phyloP scores from a whole-genome alignment of 164 flowering plant species.

The Echeveria elegans region DNA sequence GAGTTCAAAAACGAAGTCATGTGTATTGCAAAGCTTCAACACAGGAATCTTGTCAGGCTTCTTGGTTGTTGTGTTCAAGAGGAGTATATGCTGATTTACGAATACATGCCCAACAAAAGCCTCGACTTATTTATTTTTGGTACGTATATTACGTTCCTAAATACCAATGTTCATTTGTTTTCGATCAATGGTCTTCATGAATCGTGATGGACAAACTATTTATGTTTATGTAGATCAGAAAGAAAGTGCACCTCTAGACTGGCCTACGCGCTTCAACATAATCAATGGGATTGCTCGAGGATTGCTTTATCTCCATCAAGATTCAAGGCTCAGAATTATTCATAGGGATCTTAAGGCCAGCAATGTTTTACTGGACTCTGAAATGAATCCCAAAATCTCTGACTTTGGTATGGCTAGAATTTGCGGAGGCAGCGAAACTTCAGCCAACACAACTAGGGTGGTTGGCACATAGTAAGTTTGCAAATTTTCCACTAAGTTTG shows the following conservation, averaged over 20 bases:
- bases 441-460: constrained; percentile 13
- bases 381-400: constrained; percentile 16
- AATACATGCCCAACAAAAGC: constrained; percentile 17
- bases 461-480: constrained; percentile 17
- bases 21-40: constrained; percentile 15
- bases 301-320: constrained; percentile 20
- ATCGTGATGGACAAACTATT: not conserved
- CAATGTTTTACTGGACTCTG: constrained; percentile 14
- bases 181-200: not conserved
- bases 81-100: constrained; percentile 15
- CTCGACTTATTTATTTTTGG: constrained; percentile 17
- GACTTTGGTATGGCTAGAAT: constrained; percentile 19
- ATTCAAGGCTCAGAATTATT: constrained; percentile 15
- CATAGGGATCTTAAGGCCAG: constrained; percentile 17
- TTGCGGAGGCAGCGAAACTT: constrained; percentile 12
- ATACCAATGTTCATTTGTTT: not conserved
- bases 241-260: constrained; percentile 8
- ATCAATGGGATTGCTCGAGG: constrained; percentile 18
- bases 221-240: constrained; percentile 9
- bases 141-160: not conserved
- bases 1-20: constrained; percentile 18
- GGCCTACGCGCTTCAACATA: constrained; percentile 14
- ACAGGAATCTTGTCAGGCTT: constrained; percentile 17
- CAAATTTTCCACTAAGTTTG: not conserved
- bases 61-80: constrained; percentile 16